Evolutionary conservation across 371 early-diverging fungal species (phyloP).

Genomic region (Entomophthora muscae): DNA sequence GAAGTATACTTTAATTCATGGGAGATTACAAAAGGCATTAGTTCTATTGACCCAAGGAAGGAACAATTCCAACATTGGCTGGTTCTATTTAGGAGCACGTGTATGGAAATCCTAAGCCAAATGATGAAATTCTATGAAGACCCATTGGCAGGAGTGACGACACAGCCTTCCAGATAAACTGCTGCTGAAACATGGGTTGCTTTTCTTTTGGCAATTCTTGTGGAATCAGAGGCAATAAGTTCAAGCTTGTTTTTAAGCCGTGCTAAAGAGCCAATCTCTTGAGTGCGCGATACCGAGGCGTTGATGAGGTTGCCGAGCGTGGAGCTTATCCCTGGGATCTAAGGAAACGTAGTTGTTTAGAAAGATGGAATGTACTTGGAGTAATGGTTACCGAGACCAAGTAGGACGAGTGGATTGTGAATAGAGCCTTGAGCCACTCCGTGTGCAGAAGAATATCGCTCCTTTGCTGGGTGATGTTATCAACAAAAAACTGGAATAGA

Average conservation of each 20-base stretch:
- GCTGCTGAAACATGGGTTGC: background rate
- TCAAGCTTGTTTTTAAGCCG: background rate
- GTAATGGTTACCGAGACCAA: background rate
- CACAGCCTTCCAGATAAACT: background rate
- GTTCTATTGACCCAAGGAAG: no score
- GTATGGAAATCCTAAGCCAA: no score
- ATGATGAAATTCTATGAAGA: no score
- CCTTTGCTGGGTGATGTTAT: background rate
- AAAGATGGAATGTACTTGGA: no score
- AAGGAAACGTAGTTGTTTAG: background rate
- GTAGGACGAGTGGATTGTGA: background rate
- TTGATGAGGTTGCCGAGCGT: background rate
- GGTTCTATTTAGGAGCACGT: no score
- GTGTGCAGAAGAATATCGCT: background rate
- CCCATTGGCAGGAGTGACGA: background rate
- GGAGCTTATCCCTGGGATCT: background rate
- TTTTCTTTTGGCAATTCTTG: background rate
- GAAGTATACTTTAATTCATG: no score
- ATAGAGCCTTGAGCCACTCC: background rate
- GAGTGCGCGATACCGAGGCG: background rate
- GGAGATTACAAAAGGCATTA: no score
- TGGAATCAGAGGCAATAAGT: background rate
- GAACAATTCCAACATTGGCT: no score
- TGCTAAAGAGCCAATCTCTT: background rate
- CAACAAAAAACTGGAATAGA: background rate